These are phyloP conservation scores for Antrodiella citrinella DNA, from an alignment of 768 basidiomycete genomes.

Conservation along the genomic window DNA sequence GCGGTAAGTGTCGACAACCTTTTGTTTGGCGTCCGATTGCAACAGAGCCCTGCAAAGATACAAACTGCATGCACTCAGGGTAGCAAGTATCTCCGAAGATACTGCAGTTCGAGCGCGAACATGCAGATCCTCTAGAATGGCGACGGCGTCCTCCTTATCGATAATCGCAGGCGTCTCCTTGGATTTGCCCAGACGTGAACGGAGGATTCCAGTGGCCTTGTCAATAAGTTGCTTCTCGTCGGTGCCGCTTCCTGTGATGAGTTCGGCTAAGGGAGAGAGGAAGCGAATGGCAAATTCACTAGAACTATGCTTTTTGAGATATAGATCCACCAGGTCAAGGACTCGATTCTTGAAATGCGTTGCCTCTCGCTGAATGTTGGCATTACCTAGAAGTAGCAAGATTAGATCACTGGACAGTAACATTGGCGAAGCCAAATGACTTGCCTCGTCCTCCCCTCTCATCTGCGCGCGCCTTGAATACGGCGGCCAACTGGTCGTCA, in stretches of 20 bases:
- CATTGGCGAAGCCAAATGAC: constrained; percentile 11
- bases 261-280: constrained; percentile 69
- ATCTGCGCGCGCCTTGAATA: constrained; percentile 64
- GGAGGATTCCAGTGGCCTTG: constrained; percentile 78
- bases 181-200: constrained; percentile 61
- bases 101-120: constrained; percentile 58
- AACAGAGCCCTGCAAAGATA: constrained; percentile 55
- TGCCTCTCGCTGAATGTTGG: constrained; percentile 76
- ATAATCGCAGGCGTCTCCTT: constrained; percentile 47
- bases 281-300: constrained; percentile 61
- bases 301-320: constrained; percentile 68
- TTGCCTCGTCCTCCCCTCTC: constrained; percentile 64
- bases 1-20: constrained; percentile 48
- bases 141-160: constrained; percentile 34
- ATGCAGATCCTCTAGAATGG: constrained; percentile 59
- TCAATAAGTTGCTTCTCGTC: constrained; percentile 87
- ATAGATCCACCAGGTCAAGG: constrained; percentile 88
- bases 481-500: constrained; percentile 83
- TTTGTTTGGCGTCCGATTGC: constrained; percentile 28
- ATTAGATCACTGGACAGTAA: neutral
- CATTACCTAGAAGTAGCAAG: constrained; percentile 28
- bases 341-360: constrained; percentile 96
- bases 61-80: constrained; percentile 61
- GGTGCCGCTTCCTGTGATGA: constrained; percentile 53
- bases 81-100: constrained; percentile 51